A percentile compares a stretch with the other conserved stretches of the same genome.
Conservation (phyloP, 495 filamentous ascomycete genomes). For the Neurospora sp. region DNA sequence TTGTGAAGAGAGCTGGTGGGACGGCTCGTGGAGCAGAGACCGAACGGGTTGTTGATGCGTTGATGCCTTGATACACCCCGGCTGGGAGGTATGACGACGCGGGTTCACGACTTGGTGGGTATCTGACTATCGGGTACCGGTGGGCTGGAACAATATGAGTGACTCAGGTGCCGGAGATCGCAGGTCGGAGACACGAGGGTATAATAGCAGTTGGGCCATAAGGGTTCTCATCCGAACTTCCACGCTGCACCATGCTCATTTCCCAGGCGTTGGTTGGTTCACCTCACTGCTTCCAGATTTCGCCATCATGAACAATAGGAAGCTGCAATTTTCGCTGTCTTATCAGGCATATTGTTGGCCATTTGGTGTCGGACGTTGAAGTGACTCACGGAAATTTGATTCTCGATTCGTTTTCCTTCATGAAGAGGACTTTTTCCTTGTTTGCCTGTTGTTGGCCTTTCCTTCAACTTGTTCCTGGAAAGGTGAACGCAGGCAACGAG, state of each 20-base stretch:
- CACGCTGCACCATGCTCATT: not conserved
- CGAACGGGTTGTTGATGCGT: not conserved
- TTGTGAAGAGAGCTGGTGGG: not conserved
- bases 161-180: not conserved
- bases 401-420: not conserved
- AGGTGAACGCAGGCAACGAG: not conserved
- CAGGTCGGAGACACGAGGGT: not conserved
- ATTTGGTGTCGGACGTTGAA: not conserved
- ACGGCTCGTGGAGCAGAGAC: not conserved
- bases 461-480: not conserved
- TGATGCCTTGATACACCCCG: not conserved
- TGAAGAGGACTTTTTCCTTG: not conserved
- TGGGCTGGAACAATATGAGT: not conserved
- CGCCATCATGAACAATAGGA: not conserved
- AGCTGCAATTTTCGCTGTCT: not conserved
- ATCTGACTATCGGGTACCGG: not conserved
- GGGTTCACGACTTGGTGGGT: not conserved
- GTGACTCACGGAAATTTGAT: not conserved
- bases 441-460: not conserved
- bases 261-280: not conserved
- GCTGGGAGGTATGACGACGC: not conserved
- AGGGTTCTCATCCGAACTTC: not conserved
- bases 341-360: not conserved
- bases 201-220: not conserved
- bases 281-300: not conserved